A percentile compares a stretch with the other conserved stretches of the same genome.
Conservation (phyloP, 306 rosid species). For the Elaeagnus macrophylla region DNA sequence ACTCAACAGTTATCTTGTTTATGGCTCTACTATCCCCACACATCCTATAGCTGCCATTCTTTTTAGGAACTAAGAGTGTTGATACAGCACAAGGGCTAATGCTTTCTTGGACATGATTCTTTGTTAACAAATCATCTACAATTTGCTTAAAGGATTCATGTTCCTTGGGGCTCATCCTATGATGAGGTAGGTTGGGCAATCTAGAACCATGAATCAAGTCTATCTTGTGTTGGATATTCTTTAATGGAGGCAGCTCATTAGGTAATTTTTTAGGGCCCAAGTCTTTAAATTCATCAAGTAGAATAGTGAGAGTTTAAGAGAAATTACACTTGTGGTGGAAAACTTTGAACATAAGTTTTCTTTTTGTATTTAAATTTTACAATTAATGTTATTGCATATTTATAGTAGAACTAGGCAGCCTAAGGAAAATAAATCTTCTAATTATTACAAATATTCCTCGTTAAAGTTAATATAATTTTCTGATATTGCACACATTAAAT, state of each 20-base stretch:
- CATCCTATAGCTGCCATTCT: background rate
- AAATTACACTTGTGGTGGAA: too few relatives aligned
- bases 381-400: too few relatives aligned
- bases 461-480: too few relatives aligned
- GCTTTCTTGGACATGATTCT: background rate
- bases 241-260: background rate
- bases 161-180: background rate
- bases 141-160: background rate
- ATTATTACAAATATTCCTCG: too few relatives aligned
- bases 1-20: background rate
- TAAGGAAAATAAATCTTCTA: too few relatives aligned
- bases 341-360: too few relatives aligned
- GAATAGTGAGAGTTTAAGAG: too few relatives aligned
- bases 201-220: background rate
- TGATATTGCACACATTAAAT: too few relatives aligned
- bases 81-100: background rate
- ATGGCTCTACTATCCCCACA: background rate
- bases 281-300: background rate
- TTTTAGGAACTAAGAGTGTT: background rate
- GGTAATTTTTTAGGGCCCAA: background rate
- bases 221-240: background rate
- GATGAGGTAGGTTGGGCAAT: background rate
- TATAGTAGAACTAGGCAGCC: too few relatives aligned
- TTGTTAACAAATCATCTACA: background rate
- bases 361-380: too few relatives aligned